Base-by-base conservation (phyloP, 352 stramenopile genomes). In the Phytophthora rubi region DNA sequence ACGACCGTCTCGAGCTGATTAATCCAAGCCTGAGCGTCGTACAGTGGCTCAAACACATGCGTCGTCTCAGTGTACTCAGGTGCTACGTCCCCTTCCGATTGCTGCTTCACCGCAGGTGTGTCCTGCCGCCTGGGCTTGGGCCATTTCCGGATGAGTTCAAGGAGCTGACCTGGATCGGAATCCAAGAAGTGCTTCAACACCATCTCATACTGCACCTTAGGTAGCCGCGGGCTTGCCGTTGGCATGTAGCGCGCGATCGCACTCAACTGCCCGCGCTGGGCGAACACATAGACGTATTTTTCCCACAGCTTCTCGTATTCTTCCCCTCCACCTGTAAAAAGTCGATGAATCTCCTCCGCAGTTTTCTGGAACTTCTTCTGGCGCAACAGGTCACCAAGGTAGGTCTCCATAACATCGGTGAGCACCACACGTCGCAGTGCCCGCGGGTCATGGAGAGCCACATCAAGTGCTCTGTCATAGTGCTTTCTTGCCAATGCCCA, bases 231-330 rank as follows among this genome's bases (percentile, higher is more conserved):
- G 42, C 69, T 93, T 0, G 84, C 62, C 0, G 88, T 94, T n/a
- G 88, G 88, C 39, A 95, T 89, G 64, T 72, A 90, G 4, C 79
- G 79, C 4, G 86, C 86, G 55, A 95, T 92, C 12, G 83, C 80
- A 61, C 76, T 87, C 58, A 95, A 51, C 51, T 94, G 85, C 0
- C 85, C 85, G 30, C 84, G 84, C 64, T 95, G 88, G 0, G 86
- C 85, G 61, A 94, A 95, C 28, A 95, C 81, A 51, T 95, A 95
- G 3, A 95, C 82, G 59, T 94, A 95, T n/a, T 94, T 95, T 57
- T 93, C 85, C 88, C 88, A 95, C 15, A 93, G 54, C 54, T 80
- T 81, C 6, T 79, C 85, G 42, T 80, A 92, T 18, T 89, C 81
- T 32, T 94, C 82, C 8, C 62, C 52, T 21, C 64, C 65, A n/a